Conservation (phyloP, 2,329 filamentous ascomycete genomes). For the Colletotrichum musae region DNA sequence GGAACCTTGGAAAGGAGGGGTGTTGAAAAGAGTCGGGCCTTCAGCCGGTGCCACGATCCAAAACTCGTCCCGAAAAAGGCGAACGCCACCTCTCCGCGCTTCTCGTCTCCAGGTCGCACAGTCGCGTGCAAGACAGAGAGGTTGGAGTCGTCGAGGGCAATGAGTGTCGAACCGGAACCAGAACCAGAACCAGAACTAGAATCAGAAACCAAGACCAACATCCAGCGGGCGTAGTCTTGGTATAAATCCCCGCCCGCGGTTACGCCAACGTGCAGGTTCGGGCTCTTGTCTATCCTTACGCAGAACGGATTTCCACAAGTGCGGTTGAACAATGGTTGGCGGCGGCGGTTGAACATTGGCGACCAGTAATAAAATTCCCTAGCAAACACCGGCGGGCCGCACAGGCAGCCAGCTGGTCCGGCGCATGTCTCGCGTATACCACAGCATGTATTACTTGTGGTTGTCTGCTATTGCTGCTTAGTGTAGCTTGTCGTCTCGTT, state of each 20-base stretch:
- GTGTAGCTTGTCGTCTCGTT: slow-evolving; percentile 33
- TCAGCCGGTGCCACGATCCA: background rate
- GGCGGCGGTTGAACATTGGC: slow-evolving; percentile 26
- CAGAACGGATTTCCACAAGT: slow-evolving; percentile 27
- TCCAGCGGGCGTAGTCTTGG: slow-evolving; percentile 11
- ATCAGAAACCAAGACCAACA: background rate
- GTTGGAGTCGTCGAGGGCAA: slow-evolving; percentile 10
- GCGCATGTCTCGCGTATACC: slow-evolving; percentile 37
- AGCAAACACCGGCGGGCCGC: slow-evolving; percentile 35
- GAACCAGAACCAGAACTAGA: slow-evolving; percentile 3
- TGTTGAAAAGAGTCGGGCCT: background rate
- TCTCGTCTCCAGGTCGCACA: slow-evolving; percentile 10
- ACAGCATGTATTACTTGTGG: too few relatives aligned
- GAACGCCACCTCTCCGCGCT: slow-evolving; percentile 27
- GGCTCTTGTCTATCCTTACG: slow-evolving; percentile 9
- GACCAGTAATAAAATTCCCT: slow-evolving; percentile 37
- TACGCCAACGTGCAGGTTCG: slow-evolving; percentile 24
- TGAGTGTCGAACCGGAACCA: slow-evolving; percentile 3
- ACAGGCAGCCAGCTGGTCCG: slow-evolving; percentile 39
- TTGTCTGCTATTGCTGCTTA: too few relatives aligned
- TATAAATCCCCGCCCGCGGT: slow-evolving; percentile 27
- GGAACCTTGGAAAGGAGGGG: background rate
- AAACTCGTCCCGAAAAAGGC: slow-evolving; percentile 13
- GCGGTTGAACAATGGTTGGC: slow-evolving; percentile 37
- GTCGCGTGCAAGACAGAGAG: slow-evolving; percentile 6